Evolutionary conservation across 2,329 filamentous ascomycete species (phyloP).

Genomic region (Colletotrichum tofieldiae): DNA sequence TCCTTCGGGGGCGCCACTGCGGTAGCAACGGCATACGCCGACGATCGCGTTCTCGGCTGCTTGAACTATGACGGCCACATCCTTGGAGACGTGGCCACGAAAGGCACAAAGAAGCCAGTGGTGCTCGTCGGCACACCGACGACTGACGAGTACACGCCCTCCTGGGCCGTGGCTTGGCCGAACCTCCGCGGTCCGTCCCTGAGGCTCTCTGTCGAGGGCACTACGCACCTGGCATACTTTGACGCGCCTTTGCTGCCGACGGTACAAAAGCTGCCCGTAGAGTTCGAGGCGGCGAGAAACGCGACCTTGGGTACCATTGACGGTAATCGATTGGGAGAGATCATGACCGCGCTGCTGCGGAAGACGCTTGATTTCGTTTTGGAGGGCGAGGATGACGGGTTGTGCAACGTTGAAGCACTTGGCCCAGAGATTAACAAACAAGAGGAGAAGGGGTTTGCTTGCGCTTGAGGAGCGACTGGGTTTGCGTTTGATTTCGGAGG

Average conservation of each 20-base stretch:
- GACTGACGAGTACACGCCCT: background rate
- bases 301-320: slow-evolving; percentile 8
- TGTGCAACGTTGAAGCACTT: background rate
- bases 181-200: background rate
- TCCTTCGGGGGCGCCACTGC: slow-evolving; percentile 57
- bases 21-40: slow-evolving; percentile 49
- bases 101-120: too few species aligned
- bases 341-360: background rate
- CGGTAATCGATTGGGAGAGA: background rate
- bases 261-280: background rate
- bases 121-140: background rate
- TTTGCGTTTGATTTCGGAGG: too few species aligned
- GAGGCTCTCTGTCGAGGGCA: too few species aligned
- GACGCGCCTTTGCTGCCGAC: slow-evolving; percentile 43
- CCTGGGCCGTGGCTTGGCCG: background rate
- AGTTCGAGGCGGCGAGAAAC: background rate
- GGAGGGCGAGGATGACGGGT: background rate
- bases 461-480: too few species aligned
- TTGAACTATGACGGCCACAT: background rate
- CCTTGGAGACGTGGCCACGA: background rate
- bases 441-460: too few species aligned
- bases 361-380: background rate
- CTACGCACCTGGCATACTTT: slow-evolving; percentile 43
- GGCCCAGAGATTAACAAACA: too few species aligned
- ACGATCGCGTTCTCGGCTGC: slow-evolving; percentile 43